A percentile compares a stretch with the other conserved stretches of the same genome.
Conservation (phyloP, 768 basidiomycete genomes). For the Panaeolus cyanescens region DNA sequence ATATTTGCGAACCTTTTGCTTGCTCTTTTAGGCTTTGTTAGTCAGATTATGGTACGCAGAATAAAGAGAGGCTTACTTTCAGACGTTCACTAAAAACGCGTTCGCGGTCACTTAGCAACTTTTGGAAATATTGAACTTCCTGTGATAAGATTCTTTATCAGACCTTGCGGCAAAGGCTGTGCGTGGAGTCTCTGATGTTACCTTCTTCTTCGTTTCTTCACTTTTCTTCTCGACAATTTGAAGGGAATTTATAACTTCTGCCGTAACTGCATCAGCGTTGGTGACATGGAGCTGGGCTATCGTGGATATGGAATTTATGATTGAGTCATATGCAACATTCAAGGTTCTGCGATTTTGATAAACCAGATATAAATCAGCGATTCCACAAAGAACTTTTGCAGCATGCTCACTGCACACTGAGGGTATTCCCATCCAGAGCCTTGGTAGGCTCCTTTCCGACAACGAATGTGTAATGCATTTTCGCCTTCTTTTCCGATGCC, state of each 20-base stretch:
- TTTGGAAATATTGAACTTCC: constrained; percentile 74
- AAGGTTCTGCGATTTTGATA: constrained; percentile 54
- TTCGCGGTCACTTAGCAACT: constrained; percentile 70
- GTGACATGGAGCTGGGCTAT: constrained; percentile 70
- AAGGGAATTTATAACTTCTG: constrained; percentile 66
- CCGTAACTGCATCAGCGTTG: constrained; percentile 60
- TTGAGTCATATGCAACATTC: constrained; percentile 66
- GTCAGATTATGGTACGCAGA: not conserved
- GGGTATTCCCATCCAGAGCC: constrained; percentile 49
- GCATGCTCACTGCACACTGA: constrained; percentile 54
- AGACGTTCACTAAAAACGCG: constrained; percentile 63
- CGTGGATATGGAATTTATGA: constrained; percentile 60
- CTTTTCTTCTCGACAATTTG: constrained; percentile 59
- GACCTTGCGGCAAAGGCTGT: not conserved
- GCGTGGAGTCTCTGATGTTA: constrained; percentile 19
- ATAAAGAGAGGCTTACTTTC: constrained; percentile 50
- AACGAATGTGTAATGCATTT: constrained; percentile 52
- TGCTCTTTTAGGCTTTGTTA: constrained; percentile 40
- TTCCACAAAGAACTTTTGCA: not conserved
- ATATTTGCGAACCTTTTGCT: constrained; percentile 54
- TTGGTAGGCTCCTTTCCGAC: constrained; percentile 73
- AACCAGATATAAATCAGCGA: constrained; percentile 8
- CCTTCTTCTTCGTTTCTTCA: constrained; percentile 73
- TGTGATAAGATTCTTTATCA: constrained; percentile 23
- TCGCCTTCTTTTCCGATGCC: constrained; percentile 70